Evolutionary conservation across 106 monocot genomes (phyloP), one percentile per base, ranked within the genome.

Genomic region (Gastrodia elata): DNA sequence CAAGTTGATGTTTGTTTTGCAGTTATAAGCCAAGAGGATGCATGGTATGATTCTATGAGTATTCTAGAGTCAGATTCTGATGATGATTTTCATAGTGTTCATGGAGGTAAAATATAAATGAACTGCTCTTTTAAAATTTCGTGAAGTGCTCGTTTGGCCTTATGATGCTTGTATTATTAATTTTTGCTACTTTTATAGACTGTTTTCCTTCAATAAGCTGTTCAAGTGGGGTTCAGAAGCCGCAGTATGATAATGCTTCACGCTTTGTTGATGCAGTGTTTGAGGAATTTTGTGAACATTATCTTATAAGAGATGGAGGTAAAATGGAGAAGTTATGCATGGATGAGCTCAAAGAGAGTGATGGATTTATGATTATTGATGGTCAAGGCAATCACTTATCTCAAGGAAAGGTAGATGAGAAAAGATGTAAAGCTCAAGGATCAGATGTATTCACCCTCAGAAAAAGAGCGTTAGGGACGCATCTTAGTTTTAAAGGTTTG

Each of bases 31-130:
- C 81, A 83, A 61, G 87, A 84, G 41, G 87, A 87, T 70, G 76
- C 68, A 37, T 87, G 87, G 87, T 87, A 77, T 68, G 87, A 87
- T 33, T 87, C 87, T 77, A 28, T 79, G 15, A 87, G 87, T 41
- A 79, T 87, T 64, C 64, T 77, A 49, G 87, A 83, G 38, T 75
- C 75, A 37, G 81, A 84, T 46, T 81, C 84, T 42, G 87, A 87
- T 39, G 87, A 87, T 73, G 87, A 87, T 65, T 87, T 82, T 70
- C 74, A 49, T 40, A 87, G 84, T 71, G 79, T 87, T 38, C 79
- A 79, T 77, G 87, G 87, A 84, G 87, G 84, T 86, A 8, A 77
- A 49, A 32, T 43, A 41, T 41, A 24, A 27, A 13, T 40, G 26
- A 70, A 42, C 70, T 38, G 3, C 33, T 35, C 2, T 38, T 1